Evolutionary conservation across 192 early-diverging fungal species (phyloP), one percentile per base, ranked within the genome.

Genomic region (Mortierella antarctica): DNA sequence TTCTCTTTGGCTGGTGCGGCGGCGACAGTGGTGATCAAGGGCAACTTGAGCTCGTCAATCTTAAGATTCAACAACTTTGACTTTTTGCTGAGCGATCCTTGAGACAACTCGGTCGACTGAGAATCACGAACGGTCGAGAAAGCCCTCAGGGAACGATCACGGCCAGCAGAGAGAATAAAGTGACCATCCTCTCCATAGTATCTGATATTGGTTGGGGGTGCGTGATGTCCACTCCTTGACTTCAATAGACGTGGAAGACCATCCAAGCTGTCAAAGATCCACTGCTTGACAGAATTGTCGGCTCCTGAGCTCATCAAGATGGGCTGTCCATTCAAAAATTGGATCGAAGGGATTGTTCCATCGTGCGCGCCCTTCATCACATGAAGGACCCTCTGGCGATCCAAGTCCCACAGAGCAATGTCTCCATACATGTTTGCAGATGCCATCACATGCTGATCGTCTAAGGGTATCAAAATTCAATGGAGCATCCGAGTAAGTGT

Each of bases 271-370:
- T 99, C 97, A 86, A 98, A 99, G 45, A 97, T 89, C 96, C 97
- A 99, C 85, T 96, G 93, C 86, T 96, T 96, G 65, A 99, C 88
- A 31, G 96, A 85, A 70, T 99, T 99, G 83, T 99, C 98, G 4
- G 87, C 83, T 41, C 94, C 92, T 20, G 94, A 94, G 7, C 95
- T 96, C 39, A 99, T 75, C 58, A 98, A 83, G 57, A 99, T 83
- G 15, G 94, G 91, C 89, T 96, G 95, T 5, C 93, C 93, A 46
- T 83, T 85, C 67, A 98, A 84, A 82, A 96, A 99, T 50, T 95
- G 86, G 14, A 92, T 67, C 0, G 93, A 91, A 31, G 93, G 86
- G 17, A 99, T 89, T 0, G 83, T 70, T 12, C 91, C 93, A 68
- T 93, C 88, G 82, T 99, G 98, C 1, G 95, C 96, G 45, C 93